Evolutionary conservation across 202 grass and related monocot species (phyloP), one percentile per base, ranked within the genome.

Genomic region (Panicum hallii): DNA sequence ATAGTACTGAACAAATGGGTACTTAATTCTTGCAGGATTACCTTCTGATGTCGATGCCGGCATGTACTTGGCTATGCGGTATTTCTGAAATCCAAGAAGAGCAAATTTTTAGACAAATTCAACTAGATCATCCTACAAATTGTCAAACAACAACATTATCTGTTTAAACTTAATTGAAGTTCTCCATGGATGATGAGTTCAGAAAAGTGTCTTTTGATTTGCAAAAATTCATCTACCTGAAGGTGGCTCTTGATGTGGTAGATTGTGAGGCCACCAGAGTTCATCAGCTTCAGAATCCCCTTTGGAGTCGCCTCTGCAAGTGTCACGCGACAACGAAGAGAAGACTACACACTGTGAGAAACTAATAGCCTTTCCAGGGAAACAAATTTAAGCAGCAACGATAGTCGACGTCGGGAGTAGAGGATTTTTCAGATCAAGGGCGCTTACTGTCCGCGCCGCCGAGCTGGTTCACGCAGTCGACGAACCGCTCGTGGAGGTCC

Each of bases 191-290:
- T 78, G 52, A 56, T 60, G 2, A 72, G 11, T 76, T 76, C 2
- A 7, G 0, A 5, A 43, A 43, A 58, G 2, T 22, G 3, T 0
- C 2, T 23, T 76, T 4, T 0, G 2, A 23, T 52, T 74, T 67
- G 9, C 10, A 45, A 13, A 45, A 73, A n/a, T 15, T 42, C 0
- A 23, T 11, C 9, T 79, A 97, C 94, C 89, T 97, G 94, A 44
- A 97, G 90, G 64, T 98, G 95, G 72, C 95, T 98, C 88, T 98
- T 98, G 87, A 98, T 90, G 55, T 98, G 95, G 82, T 90, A 95
- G 79, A 98, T 98, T 8, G 95, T 98, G 53, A 98, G 82, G 13
- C 78, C 93, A 70, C 87, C 83, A 49, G 88, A 93, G 43, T 93
- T 95, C 95, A 95, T 98, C 87, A 98, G 84, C 78, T 90, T 98